These are phyloP conservation scores for Fusarium nurragi DNA, from an alignment of 2,329 filamentous ascomycete species.

Conservation along the genomic window DNA sequence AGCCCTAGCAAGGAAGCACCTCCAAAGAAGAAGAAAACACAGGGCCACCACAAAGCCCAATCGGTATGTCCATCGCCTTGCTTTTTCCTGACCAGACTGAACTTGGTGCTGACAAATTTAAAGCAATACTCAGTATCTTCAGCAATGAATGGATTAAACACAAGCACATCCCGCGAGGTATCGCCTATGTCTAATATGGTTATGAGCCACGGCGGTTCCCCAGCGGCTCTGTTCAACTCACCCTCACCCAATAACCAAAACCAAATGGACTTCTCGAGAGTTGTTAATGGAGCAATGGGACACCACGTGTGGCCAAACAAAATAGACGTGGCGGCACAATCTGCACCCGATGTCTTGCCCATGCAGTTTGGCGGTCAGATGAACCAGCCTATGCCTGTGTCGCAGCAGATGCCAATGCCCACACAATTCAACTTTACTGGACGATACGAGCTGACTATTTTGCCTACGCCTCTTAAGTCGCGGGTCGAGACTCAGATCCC, in stretches of 20 bases:
- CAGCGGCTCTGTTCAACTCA: constrained; percentile 58
- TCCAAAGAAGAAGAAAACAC: constrained; percentile 39
- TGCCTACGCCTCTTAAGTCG: constrained; percentile 80
- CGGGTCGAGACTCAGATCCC: constrained; percentile 97
- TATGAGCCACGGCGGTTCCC: constrained; percentile 63
- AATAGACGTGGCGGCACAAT: constrained; percentile 39
- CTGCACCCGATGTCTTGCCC: constrained; percentile 40
- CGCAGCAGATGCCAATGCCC: constrained; percentile 45
- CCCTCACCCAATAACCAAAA: constrained; percentile 56
- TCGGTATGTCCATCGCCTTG: constrained; percentile 52
- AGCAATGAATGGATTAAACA: constrained; percentile 60
- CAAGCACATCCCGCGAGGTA: constrained; percentile 60
- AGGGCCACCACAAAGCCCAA: constrained; percentile 43
- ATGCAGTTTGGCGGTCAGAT: constrained; percentile 43
- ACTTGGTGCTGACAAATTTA: constrained; percentile 35
- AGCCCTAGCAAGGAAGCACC: constrained; percentile 43
- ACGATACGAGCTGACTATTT: constrained; percentile 63
- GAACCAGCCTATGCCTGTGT: constrained; percentile 46
- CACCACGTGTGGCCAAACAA: constrained; percentile 51
- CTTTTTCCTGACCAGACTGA: not conserved
- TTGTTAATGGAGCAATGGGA: constrained; percentile 38
- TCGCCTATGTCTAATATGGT: constrained; percentile 64
- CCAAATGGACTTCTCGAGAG: constrained; percentile 51
- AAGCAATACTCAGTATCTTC: constrained; percentile 63
- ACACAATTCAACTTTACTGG: constrained; percentile 47